A percentile compares a stretch with the other conserved stretches of the same genome.
phyloP scores from a whole-genome alignment of 352 stramenopile genomes.

The Phytophthora multivora region DNA sequence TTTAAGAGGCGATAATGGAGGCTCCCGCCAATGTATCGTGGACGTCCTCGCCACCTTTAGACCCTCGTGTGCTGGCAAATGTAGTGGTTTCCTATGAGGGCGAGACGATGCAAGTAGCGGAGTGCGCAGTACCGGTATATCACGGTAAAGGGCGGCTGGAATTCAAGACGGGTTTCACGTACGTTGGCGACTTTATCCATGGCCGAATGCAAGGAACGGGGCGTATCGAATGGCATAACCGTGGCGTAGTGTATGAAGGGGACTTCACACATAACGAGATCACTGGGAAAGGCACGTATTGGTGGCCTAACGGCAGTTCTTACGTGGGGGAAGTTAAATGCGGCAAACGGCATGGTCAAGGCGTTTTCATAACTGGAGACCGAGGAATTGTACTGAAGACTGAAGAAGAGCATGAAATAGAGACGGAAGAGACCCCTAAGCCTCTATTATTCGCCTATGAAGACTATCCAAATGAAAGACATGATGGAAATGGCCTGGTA shows the following conservation, averaged over 20 bases:
- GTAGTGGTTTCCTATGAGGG: constrained; percentile 58
- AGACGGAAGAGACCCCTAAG: constrained; percentile 1
- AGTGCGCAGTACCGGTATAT: constrained; percentile 60
- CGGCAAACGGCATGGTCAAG: constrained; percentile 79
- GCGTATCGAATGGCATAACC: constrained; percentile 58
- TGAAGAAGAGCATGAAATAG: neutral
- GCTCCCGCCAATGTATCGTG: neutral
- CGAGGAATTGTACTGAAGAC: constrained; percentile 19
- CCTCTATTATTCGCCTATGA: constrained; percentile 42
- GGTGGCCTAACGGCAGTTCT: constrained; percentile 81
- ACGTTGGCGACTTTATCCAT: constrained; percentile 62
- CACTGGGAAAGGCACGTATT: constrained; percentile 60
- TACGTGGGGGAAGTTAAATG: constrained; percentile 77
- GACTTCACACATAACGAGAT: constrained; percentile 79
- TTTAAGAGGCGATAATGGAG: neutral
- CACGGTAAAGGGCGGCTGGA: constrained; percentile 58
- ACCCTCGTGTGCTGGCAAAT: constrained; percentile 62
- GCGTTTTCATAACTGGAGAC: constrained; percentile 56
- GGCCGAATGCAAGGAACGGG: constrained; percentile 82
- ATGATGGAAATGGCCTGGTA: constrained; percentile 11
- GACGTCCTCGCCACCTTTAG: constrained; percentile 39
- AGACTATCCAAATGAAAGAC: constrained; percentile 5
- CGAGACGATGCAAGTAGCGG: constrained; percentile 41
- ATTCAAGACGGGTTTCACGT: constrained; percentile 75
- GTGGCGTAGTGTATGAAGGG: constrained; percentile 70